Conservation (phyloP, 2,329 filamentous ascomycete species). For the Apiospora saccharicola region DNA sequence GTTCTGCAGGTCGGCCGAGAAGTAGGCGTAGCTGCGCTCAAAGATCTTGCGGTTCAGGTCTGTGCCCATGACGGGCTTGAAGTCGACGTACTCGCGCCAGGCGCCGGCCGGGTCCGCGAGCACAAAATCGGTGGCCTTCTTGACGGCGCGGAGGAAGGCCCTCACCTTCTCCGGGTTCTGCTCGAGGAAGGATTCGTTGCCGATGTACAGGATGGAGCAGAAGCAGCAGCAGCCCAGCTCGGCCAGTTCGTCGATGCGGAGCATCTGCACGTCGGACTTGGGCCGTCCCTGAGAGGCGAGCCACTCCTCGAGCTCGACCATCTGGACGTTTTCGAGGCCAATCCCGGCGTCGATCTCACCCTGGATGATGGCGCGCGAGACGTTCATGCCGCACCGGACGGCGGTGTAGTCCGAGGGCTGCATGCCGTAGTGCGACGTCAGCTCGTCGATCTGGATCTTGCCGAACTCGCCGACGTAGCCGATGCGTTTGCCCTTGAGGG, state of each 20-base stretch:
- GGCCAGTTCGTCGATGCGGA: conserved; percentile 81
- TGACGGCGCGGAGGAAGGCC: conserved; percentile 76
- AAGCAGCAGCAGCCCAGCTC: conserved; percentile 86
- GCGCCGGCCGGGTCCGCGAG: conserved; percentile 68
- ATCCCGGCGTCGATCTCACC: conserved; percentile 78
- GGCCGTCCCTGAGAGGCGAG: conserved; percentile 68
- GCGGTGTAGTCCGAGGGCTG: conserved; percentile 76
- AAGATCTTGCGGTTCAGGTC: conserved; percentile 79
- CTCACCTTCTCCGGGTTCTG: conserved; percentile 70
- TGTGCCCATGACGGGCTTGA: conserved; percentile 75
- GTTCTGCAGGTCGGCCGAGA: conserved; percentile 77
- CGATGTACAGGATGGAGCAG: conserved; percentile 83
- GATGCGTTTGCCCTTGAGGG: conserved; percentile 78
- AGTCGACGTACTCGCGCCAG: conserved; percentile 73
- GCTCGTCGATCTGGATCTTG: conserved; percentile 85
- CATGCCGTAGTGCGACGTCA: conserved; percentile 81
- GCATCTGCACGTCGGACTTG: conserved; percentile 76
- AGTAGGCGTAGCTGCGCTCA: conserved; percentile 80
- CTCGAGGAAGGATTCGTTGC: conserved; percentile 74
- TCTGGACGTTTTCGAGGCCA: conserved; percentile 82
- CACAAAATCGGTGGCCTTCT: conserved; percentile 77
- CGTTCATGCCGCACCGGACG: conserved; percentile 82
- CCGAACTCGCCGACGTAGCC: conserved; percentile 84
- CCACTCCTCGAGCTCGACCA: conserved; percentile 84
- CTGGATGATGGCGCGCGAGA: conserved; percentile 77